These are phyloP conservation scores for Gentiana macrophylla DNA, from an alignment of 257 asterid species.

Conservation along the genomic window DNA sequence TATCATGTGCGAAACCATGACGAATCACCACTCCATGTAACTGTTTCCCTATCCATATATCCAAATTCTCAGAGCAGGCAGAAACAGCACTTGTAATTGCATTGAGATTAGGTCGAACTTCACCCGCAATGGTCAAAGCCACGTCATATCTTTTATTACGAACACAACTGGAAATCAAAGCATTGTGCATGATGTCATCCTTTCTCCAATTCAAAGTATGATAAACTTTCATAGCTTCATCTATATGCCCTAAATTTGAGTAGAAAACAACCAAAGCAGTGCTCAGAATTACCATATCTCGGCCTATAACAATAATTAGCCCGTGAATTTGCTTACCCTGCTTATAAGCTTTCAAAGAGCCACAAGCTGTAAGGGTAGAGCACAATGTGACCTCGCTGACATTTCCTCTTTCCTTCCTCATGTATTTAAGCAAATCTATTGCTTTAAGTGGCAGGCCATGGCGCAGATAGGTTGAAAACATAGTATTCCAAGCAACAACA, in stretches of 20 bases:
- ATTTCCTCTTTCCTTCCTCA: conserved; percentile 11
- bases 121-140: conserved; percentile 12
- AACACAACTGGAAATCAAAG: conserved; percentile 15
- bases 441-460: conserved; percentile 15
- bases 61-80: conserved; percentile 17
- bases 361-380: conserved; percentile 19
- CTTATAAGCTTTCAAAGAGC: conserved; percentile 12
- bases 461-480: conserved; percentile 11
- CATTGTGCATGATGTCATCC: conserved; percentile 15
- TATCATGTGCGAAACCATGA: conserved; percentile 7
- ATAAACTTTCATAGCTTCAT: conserved; percentile 16
- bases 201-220: conserved; percentile 11
- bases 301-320: conserved; percentile 12
- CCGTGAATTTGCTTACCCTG: conserved; percentile 19
- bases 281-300: conserved; percentile 17
- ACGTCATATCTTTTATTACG: conserved; percentile 14
- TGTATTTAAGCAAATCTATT: conserved; percentile 3
- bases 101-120: conserved; percentile 10
- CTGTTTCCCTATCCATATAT: conserved; percentile 21
- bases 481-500: conserved; percentile 20
- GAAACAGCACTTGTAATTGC: conserved; percentile 18
- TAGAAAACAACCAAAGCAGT: conserved; percentile 20
- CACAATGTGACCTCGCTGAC: conserved; percentile 16
- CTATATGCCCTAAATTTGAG: conserved; percentile 11
- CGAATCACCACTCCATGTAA: conserved; percentile 14